Conservation (phyloP, 805 yeast genomes). For the Brettanomyces anomalus region DNA sequence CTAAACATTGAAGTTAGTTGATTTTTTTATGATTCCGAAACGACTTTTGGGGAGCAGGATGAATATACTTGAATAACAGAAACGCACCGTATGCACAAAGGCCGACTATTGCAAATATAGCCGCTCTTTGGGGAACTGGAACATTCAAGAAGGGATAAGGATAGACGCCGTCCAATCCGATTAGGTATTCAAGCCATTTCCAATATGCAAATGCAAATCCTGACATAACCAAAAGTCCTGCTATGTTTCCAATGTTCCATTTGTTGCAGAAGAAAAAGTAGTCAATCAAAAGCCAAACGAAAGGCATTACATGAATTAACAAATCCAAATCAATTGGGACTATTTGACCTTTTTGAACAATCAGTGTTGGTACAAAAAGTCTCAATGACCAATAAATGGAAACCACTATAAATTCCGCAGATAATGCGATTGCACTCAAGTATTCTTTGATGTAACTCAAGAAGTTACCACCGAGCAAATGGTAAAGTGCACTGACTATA, state of each 20-base stretch:
- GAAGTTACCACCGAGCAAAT: conserved; percentile 19
- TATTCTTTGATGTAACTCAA: conserved; percentile 26
- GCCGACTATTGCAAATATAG: conserved; percentile 40
- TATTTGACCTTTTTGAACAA: conserved; percentile 28
- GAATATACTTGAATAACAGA: conserved; percentile 13
- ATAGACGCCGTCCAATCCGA: conserved; percentile 37
- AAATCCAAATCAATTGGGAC: conserved; percentile 47
- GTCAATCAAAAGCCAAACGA: conserved; percentile 41
- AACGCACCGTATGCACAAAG: conserved; percentile 27
- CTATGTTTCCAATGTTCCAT: conserved; percentile 27
- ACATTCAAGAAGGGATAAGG: conserved; percentile 67
- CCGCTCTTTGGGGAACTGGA: conserved; percentile 31
- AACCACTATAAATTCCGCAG: conserved; percentile 54
- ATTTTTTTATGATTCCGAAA: too few species aligned
- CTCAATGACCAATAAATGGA: conserved; percentile 63
- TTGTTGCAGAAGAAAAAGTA: conserved; percentile 43
- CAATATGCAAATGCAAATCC: conserved; percentile 42
- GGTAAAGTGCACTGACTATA: conserved; percentile 30
- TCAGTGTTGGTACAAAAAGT: conserved; percentile 39
- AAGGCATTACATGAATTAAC: conserved; percentile 52
- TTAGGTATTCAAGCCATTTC: conserved; percentile 37
- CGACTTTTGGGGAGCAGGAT: conserved; percentile 5
- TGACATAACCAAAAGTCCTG: conserved; percentile 32
- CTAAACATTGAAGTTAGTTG: too few species aligned
- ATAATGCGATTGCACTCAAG: conserved; percentile 45